These are phyloP conservation scores for Picocystis sp. DNA, from an alignment of 163 green algal species.

Conservation along the genomic window DNA sequence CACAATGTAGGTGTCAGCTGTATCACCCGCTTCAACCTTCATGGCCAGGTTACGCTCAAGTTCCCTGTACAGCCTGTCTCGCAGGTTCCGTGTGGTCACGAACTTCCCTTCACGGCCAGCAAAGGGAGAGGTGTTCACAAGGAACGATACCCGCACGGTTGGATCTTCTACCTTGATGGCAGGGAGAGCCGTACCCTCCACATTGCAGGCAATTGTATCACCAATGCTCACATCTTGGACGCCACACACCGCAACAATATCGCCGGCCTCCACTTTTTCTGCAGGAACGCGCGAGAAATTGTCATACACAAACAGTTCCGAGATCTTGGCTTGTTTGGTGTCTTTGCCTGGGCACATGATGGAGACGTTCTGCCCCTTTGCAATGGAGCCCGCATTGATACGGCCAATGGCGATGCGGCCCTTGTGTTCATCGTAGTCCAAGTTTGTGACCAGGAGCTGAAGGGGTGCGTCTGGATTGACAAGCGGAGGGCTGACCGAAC, in stretches of 20 bases:
- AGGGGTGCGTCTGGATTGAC: constrained; percentile 45
- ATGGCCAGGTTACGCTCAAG: constrained; percentile 95
- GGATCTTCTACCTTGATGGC: constrained; percentile 97
- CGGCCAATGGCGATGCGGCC: constrained; percentile 87
- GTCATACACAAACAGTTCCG: constrained; percentile 92
- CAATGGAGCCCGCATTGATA: constrained; percentile 58
- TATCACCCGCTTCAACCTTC: constrained; percentile 71
- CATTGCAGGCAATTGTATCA: constrained; percentile 72
- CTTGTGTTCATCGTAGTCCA: constrained; percentile 96
- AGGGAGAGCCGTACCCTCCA: constrained; percentile 49
- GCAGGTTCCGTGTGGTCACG: constrained; percentile 65
- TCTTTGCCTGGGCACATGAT: constrained; percentile 14
- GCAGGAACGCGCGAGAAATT: constrained; percentile 72
- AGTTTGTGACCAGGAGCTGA: constrained; percentile 78
- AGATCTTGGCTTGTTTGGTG: constrained; percentile 34
- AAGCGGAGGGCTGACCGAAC: constrained; percentile 41
- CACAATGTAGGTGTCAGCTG: constrained; percentile 87
- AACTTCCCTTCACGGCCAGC: constrained; percentile 90
- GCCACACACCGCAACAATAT: constrained; percentile 65
- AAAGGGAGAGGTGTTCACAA: constrained; percentile 91
- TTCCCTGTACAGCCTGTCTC: constrained; percentile 50
- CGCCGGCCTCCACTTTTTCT: constrained; percentile 57
- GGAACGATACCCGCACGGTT: constrained; percentile 95
- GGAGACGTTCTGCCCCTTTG: constrained; percentile 35
- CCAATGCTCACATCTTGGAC: constrained; percentile 61